These are phyloP conservation scores for Microbotryum silenes-acaulis DNA, from an alignment of 1,284 basidiomycete species.

Conservation along the genomic window DNA sequence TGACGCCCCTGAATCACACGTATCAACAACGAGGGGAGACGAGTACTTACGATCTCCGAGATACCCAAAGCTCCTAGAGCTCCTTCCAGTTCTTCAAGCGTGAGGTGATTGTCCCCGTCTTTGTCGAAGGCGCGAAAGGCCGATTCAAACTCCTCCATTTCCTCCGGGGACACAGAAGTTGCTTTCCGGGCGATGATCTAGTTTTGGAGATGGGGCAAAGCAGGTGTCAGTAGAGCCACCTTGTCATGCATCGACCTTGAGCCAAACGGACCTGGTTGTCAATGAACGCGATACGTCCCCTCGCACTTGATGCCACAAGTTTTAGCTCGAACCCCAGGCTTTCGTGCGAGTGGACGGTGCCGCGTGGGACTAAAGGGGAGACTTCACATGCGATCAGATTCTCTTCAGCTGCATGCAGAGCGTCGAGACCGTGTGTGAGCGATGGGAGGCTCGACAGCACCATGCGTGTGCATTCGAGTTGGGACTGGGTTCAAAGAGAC, in stretches of 20 bases:
- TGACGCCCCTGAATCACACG: neutral
- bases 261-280: conserved; percentile 70
- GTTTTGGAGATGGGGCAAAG: neutral
- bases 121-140: conserved; percentile 97
- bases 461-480: neutral
- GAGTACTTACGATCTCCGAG: conserved; percentile 19
- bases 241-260: neutral
- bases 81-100: conserved; percentile 76
- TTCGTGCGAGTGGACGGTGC: conserved; percentile 82
- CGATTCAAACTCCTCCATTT: conserved; percentile 92
- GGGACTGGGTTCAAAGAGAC: neutral
- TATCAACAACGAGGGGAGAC: neutral
- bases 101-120: conserved; percentile 81
- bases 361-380: conserved; percentile 45
- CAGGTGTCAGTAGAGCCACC: conserved; percentile 36
- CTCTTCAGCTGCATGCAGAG: conserved; percentile 47
- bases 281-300: conserved; percentile 87
- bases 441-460: neutral
- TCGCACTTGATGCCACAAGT: conserved; percentile 68
- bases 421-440: conserved; percentile 1
- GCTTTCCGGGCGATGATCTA: conserved; percentile 85
- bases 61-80: conserved; percentile 91
- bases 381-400: conserved; percentile 75
- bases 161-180: conserved; percentile 87
- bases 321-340: conserved; percentile 87